Evolutionary conservation across 108 stramenopile genomes (phyloP), one percentile per base, ranked within the genome.

Genomic region (Phaeodactylum tricornutum): DNA sequence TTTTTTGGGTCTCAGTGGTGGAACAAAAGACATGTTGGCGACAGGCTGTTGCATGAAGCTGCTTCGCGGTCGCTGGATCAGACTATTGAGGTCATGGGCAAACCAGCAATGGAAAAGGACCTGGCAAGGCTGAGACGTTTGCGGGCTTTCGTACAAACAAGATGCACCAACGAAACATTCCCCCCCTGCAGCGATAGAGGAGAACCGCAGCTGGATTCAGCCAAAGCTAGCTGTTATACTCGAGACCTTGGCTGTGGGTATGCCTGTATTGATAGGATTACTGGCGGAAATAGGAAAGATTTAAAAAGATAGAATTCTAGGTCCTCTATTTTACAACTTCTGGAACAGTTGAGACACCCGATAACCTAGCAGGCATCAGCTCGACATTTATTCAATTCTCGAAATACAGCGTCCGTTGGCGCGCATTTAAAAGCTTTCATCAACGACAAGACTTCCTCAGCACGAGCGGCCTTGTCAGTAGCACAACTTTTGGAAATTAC

Each of bases 241-340:
- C 43, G 47, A n/a, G 57, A 58, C 21, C 37, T 47, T 29, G 57
- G 57, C 34, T 58, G 57, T 47, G 57, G 57, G 11, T 46, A 58
- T 28, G 25, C 32, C 7, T 58, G 57, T 36, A 24, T 47, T 25
- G 46, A 58, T 41, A n/a, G n/a, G n/a, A n/a, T n/a, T n/a, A n/a
- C n/a, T n/a, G n/a, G n/a, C n/a, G n/a, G n/a, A n/a, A n/a, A n/a
- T n/a, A n/a, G n/a, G n/a, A n/a, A n/a, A n/a, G n/a, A n/a, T n/a
- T n/a, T n/a, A n/a, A n/a, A n/a, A n/a, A n/a, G n/a, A n/a, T n/a
- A n/a, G n/a, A n/a, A n/a, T n/a, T n/a, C n/a, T n/a, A n/a, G n/a
- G n/a, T n/a, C n/a, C n/a, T n/a, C n/a, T n/a, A n/a, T n/a, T n/a
- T n/a, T n/a, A n/a, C n/a, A n/a, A n/a, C n/a, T n/a, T n/a, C n/a